phyloP scores from a whole-genome alignment of 202 grass and related monocot species.

The Dendrocalamus latiflorus region DNA sequence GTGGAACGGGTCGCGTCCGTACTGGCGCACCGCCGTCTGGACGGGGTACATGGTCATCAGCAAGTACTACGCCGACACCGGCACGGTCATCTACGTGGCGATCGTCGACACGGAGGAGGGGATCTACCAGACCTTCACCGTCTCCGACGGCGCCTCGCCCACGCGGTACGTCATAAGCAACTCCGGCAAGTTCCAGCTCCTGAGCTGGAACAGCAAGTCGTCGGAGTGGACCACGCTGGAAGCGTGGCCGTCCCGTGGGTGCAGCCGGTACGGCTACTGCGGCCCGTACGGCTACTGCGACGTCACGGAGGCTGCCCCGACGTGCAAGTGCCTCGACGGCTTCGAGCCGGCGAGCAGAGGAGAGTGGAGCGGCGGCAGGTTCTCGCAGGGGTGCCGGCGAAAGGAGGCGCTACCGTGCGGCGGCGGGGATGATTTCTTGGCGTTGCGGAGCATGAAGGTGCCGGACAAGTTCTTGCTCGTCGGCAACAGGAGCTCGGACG shows the following conservation, averaged over 20 bases:
- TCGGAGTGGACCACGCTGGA: not conserved
- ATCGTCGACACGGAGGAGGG: not conserved
- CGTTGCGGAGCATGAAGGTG: constrained; percentile 34
- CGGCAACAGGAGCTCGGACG: constrained; percentile 12
- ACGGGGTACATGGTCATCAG: not conserved
- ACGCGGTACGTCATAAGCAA: constrained; percentile 16
- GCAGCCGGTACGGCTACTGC: constrained; percentile 39
- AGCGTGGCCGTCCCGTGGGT: not conserved
- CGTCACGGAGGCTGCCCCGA: not conserved
- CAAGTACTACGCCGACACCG: not conserved
- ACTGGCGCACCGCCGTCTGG: constrained; percentile 51
- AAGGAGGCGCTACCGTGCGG: constrained; percentile 1
- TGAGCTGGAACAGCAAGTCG: constrained; percentile 5
- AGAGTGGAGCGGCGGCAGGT: not conserved
- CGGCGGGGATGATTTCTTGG: constrained; percentile 16
- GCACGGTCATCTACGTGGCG: not conserved
- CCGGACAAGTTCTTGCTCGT: constrained; percentile 45
- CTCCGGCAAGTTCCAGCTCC: constrained; percentile 15
- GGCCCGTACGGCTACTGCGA: constrained; percentile 44
- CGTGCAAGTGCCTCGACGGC: constrained; percentile 51
- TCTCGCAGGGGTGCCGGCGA: constrained; percentile 40
- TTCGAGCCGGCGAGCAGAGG: constrained; percentile 8
- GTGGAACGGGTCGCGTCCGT: constrained; percentile 39
- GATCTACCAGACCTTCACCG: not conserved
- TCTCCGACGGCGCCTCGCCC: not conserved